These are phyloP conservation scores for Blastomyces gilchristii DNA, from an alignment of 2,329 filamentous ascomycete genomes.

Conservation along the genomic window DNA sequence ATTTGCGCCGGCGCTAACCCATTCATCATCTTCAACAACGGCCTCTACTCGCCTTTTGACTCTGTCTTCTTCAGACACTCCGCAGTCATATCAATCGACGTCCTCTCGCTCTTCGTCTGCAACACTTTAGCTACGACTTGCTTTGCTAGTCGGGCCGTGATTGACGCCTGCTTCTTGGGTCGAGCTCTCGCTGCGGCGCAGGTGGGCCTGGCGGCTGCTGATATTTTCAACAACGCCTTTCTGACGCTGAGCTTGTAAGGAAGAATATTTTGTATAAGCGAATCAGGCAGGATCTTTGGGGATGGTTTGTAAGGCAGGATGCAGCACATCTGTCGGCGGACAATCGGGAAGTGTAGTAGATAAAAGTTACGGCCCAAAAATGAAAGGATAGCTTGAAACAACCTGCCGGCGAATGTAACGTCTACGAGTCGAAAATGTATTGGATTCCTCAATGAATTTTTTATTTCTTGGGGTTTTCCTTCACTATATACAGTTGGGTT, in stretches of 20 bases:
- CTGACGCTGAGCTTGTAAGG: background rate
- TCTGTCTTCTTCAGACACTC: constrained; percentile 42
- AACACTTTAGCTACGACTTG: constrained; percentile 31
- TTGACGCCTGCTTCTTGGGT: constrained; percentile 8
- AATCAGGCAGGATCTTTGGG: background rate
- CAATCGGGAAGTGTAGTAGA: background rate
- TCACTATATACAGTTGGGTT: too few relatives aligned
- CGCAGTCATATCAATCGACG: constrained; percentile 40
- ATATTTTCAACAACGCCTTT: constrained; percentile 9
- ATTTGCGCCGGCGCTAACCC: constrained; percentile 35
- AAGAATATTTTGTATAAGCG: background rate
- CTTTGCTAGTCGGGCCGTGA: constrained; percentile 19
- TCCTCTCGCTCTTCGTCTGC: constrained; percentile 43
- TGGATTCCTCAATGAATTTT: background rate
- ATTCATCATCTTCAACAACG: constrained; percentile 40
- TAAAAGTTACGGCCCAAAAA: background rate
- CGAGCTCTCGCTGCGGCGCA: constrained; percentile 3
- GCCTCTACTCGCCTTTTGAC: constrained; percentile 37
- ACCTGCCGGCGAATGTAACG: background rate
- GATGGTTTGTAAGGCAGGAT: background rate
- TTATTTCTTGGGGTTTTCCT: background rate
- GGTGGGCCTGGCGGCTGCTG: constrained; percentile 8
- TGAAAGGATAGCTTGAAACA: background rate
- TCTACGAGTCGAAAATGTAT: background rate
- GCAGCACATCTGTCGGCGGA: background rate